Evolutionary conservation across 805 yeast genomes (phyloP), one percentile per base, ranked within the genome.

Genomic region (Candida yuanshanica): DNA sequence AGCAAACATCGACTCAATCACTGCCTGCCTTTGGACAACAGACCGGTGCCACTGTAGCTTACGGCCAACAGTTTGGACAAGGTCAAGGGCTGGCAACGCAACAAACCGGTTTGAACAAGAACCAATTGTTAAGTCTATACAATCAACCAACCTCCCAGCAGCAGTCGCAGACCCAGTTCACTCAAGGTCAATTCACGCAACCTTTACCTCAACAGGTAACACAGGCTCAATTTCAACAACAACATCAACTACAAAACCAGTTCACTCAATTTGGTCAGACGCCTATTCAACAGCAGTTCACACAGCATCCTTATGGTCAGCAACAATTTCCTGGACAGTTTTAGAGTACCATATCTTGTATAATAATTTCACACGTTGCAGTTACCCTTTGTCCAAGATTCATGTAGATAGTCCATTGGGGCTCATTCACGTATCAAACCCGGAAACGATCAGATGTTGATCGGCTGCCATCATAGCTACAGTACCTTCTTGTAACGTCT

Each of bases 141-240:
- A 74, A 73, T 47, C 47, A 46, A 17, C 48, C 50, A 33, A 43
- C 50, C 7, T 27, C 53, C 74, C 64, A 52, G 39, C 76, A 72
- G 31, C 72, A 66, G 27, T 43, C 35, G 9, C 41, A 29, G 22
- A 37, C 16, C n/a, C 29, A 12, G 16, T 25, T 25, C 7, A 25
- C 29, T 4, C 29, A 25, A 13, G 4, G 7, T 16, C 29, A 42
- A 10, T 44, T 36, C 21, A 21, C 34, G 11, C 49, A 42, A 31
- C 43, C 31, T n/a, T 44, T 38, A 27, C 42, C 24, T 18, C 44
- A 37, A 40, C 45, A 35, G 20, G 39, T 20, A 35, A 17, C 20
- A 29, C 26, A 27, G 22, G 26, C 25, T n/a, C 38, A 36, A 11
- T 36, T 39, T 32, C 42, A 41, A 12, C 46, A 45, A 38, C 43